A percentile compares a stretch with the other conserved stretches of the same genome.
Conservation (phyloP, 225 moss, liverwort and hornwort species). For the Antitrichia curtipendula region DNA sequence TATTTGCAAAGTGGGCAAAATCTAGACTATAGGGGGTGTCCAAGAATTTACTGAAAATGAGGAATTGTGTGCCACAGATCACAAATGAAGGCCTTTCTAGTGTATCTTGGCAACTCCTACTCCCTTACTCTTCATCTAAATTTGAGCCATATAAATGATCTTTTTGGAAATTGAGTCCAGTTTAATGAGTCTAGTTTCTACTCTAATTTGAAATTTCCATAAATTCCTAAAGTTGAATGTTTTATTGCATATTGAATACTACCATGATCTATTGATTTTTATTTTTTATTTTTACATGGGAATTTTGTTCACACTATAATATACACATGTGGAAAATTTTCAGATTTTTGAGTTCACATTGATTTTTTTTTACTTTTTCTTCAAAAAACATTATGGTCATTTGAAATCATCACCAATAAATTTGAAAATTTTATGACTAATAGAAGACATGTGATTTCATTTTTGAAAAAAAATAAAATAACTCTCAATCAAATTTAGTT, state of each 20-base stretch:
- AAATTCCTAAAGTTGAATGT: not conserved
- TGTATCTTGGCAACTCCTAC: not conserved
- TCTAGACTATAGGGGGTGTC: no score
- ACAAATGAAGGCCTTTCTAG: not conserved
- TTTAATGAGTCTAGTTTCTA: not conserved
- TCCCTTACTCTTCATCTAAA: not conserved
- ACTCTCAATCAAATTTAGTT: not conserved
- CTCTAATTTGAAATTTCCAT: not conserved
- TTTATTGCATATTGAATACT: not conserved
- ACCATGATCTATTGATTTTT: not conserved
- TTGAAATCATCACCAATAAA: not conserved
- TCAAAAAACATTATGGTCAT: not conserved
- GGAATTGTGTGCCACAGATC: no score
- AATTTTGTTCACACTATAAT: not conserved
- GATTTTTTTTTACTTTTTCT: not conserved
- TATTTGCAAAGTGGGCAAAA: no score
- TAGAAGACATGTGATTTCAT: not conserved
- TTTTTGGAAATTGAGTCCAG: not conserved
- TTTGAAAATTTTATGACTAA: not conserved
- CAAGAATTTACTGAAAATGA: no score
- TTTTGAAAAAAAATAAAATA: not conserved
- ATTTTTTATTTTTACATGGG: accelerated
- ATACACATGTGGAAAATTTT: not conserved
- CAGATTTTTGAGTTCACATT: not conserved
- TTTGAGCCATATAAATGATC: not conserved